Base-by-base conservation (phyloP, 495 filamentous ascomycete genomes). In the Bacidia rubella region DNA sequence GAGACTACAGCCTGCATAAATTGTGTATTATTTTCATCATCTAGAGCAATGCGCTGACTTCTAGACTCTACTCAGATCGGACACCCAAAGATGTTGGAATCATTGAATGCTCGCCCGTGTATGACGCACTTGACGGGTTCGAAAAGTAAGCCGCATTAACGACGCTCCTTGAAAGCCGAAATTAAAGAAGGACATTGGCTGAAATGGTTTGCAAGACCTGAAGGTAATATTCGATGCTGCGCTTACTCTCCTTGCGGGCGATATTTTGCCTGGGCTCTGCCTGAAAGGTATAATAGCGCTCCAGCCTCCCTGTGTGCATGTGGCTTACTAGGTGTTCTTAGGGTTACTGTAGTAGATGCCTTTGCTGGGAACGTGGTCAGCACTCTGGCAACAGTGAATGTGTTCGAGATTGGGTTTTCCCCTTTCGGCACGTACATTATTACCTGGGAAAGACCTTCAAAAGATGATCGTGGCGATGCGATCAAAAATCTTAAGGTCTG, bases 401-500 rank as follows among this genome's bases (percentile, higher is more conserved):
- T 96, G 48, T 95, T 84, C 71, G 93, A 98, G 57, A 70, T 98
- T 56, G 85, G 84, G 51, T 98, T 98, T 68, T 97, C 92, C 17
- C 90, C 90, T 25, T 76, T 81, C 44, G 92, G 93, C 46, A 89
- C 84, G 51, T 97, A 82, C 70, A 70, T 95, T 60, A 95, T 93
- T 67, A 97, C 92, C 20, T 96, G 92, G 93, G 89, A 98, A 69
- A 81, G 92, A 43, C 83, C 84, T 32, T 76, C 80, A 39, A 96
- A 96, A 70, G 89, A 97, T 61, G 90, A 87, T 66, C 81, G 85
- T 52, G 93, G 93, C 38, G 85, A 94, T 64, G 86, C 93, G 20
- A 78, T 78, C 45, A 95, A 95, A 78, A 98, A 98, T 65, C 72
- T 97, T 54, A 97, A 96, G 74, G 82, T 98, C 58, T 98, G 93